These are phyloP conservation scores for Chlorella sorokiniana DNA, from an alignment of 139 green algal species.

Conservation along the genomic window DNA sequence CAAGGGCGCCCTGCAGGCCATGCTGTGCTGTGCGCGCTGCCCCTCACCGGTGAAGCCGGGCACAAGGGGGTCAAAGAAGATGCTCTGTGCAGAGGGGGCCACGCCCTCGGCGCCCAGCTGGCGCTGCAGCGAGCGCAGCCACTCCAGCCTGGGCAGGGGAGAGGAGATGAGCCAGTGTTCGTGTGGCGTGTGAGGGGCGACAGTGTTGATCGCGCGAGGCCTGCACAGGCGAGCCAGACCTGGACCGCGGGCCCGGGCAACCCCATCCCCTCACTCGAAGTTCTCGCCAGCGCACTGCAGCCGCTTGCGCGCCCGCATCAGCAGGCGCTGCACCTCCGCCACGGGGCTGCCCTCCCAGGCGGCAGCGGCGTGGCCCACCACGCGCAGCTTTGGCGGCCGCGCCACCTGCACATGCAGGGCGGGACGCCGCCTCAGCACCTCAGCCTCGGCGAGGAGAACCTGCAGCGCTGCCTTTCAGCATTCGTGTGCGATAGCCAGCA, in stretches of 20 bases:
- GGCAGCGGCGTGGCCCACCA: conserved; percentile 23
- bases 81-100: conserved; percentile 8
- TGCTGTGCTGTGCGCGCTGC: too few relatives aligned
- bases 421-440: not conserved
- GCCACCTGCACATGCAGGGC: conserved; percentile 6
- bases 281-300: conserved; percentile 27
- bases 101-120: conserved; percentile 12
- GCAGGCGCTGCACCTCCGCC: not conserved
- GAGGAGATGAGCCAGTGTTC: not conserved
- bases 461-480: too few relatives aligned
- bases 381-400: conserved; percentile 13
- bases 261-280: conserved; percentile 19
- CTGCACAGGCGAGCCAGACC: too few relatives aligned
- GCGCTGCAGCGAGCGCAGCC: conserved; percentile 29
- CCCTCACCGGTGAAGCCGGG: not conserved
- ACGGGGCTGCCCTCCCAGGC: conserved; percentile 3
- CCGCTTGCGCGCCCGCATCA: conserved; percentile 1
- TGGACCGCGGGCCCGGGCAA: too few relatives aligned
- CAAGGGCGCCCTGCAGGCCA: too few relatives aligned
- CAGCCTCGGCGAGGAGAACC: too few relatives aligned
- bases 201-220: too few relatives aligned
- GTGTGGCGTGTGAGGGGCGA: not conserved
- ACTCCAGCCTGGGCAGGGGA: conserved; percentile 1
- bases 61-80: conserved; percentile 23
- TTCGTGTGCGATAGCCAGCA: too few relatives aligned